These are phyloP conservation scores for Scheffersomyces ergatensis DNA, from an alignment of 805 yeast genomes.

Conservation along the genomic window DNA sequence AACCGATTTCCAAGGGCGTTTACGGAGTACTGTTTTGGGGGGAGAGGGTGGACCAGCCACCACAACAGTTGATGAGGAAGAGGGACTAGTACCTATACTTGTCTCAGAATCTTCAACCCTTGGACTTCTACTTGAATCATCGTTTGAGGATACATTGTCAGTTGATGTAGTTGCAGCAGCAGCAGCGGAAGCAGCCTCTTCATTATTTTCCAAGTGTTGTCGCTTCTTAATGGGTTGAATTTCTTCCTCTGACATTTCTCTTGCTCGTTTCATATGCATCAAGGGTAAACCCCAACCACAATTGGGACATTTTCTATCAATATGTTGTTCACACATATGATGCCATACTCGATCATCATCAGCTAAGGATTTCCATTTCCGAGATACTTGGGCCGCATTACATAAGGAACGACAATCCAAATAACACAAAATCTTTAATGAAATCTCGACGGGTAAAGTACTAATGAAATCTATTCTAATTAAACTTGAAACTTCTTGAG, in stretches of 20 bases:
- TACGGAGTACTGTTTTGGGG: conserved; percentile 14
- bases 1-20: conserved; percentile 93
- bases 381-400: conserved; percentile 88
- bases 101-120: not conserved
- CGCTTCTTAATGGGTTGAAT: conserved; percentile 12
- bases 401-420: conserved; percentile 92
- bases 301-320: conserved; percentile 93
- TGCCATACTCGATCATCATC: conserved; percentile 98
- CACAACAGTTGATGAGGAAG: not conserved
- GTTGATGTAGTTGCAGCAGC: not conserved
- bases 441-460: conserved; percentile 80
- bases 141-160: not conserved
- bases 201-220: conserved; percentile 15
- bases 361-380: conserved; percentile 83
- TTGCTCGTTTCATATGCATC: conserved; percentile 79
- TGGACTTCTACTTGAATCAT: not conserved
- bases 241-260: conserved; percentile 36
- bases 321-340: conserved; percentile 97
- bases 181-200: not conserved
- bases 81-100: not conserved
- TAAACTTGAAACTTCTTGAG: conserved; percentile 73
- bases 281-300: conserved; percentile 99
- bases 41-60: not conserved
- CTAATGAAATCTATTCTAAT: conserved; percentile 87
- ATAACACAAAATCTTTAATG: conserved; percentile 82